phyloP scores from a whole-genome alignment of 345 rosid genomes.

The Gossypium thurberi region DNA sequence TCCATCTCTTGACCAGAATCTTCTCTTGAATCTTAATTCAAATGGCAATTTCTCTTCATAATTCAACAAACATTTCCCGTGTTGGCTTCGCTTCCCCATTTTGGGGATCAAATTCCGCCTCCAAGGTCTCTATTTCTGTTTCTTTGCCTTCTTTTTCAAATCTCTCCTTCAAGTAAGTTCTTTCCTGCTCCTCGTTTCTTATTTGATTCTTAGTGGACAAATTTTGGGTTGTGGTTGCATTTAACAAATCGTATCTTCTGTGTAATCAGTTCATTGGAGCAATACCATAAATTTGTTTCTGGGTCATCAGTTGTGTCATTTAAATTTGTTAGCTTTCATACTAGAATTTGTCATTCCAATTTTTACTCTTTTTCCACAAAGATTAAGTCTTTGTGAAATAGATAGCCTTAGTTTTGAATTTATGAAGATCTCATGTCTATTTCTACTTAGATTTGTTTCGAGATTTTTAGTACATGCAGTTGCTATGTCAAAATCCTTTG shows the following conservation, averaged over 20 bases:
- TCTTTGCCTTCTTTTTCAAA: conserved; percentile 25
- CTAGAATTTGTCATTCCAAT: background rate
- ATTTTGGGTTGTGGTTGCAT: background rate
- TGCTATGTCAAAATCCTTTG: background rate
- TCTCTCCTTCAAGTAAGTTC: conserved; percentile 32
- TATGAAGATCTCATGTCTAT: background rate
- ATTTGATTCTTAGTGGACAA: background rate
- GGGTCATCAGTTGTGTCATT: background rate
- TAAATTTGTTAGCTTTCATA: background rate
- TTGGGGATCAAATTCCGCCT: background rate
- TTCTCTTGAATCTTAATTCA: conserved; percentile 7
- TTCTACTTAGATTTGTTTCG: background rate
- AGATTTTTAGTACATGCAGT: background rate
- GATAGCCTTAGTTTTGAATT: background rate
- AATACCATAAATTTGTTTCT: background rate
- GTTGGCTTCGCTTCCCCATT: conserved; percentile 6
- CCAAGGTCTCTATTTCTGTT: conserved; percentile 24
- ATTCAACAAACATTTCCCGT: conserved; percentile 5
- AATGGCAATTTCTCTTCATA: conserved; percentile 28
- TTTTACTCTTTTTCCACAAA: background rate
- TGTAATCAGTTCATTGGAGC: background rate
- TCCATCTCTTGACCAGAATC: too few relatives aligned
- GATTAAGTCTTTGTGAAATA: background rate
- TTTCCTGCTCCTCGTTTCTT: background rate
- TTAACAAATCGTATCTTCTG: background rate